Evolutionary conservation across 768 basidiomycete genomes (phyloP), one percentile per base, ranked within the genome.

Genomic region (Leccinum boreale): DNA sequence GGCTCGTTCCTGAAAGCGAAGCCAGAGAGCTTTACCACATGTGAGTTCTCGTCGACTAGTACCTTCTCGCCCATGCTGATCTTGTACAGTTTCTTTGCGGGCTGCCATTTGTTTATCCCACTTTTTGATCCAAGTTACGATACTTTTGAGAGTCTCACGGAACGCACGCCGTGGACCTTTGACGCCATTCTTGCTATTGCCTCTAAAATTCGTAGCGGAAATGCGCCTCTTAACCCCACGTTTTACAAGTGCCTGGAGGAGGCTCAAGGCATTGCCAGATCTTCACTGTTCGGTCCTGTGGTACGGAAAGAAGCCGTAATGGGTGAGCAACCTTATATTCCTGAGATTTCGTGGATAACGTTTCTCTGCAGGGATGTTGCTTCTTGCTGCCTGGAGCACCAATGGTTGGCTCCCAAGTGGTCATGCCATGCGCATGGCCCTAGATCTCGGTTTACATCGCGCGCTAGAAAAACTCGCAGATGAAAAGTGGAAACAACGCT

Each of bases 361-460:
- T 56, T 45, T 7, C 17, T 4, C 12, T 49, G 49, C 67, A 92
- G 93, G 92, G 9, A 96, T 94, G 92, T 76, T 96, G 11, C 79
- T 98, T 29, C 78, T 97, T 48, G 91, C 93, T 28, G 92, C 94
- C 5, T 96, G 93, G 92, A 91, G 88, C 67, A 92, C 93, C 36
- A 93, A 94, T 61, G 94, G 93, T 0, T 98, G 93, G 92, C 80
- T 98, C 48, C 93, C 94, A 9, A 90, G 90, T 65, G 95, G 95
- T 3, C 95, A 98, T 67, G 95, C 95, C 6, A 87, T 97, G 85
- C 85, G 95, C 53, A 96, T 96, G 92, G 94, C 92, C 21, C 77
- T 96, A 53, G 94, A 97, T 69, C 86, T 98, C 53, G 93, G 94
- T 31, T 79, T 98, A 21, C 93, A 98, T 70, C 87, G 91, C 46